phyloP scores from a whole-genome alignment of 176 grass and related monocot species.

The Poa annua region DNA sequence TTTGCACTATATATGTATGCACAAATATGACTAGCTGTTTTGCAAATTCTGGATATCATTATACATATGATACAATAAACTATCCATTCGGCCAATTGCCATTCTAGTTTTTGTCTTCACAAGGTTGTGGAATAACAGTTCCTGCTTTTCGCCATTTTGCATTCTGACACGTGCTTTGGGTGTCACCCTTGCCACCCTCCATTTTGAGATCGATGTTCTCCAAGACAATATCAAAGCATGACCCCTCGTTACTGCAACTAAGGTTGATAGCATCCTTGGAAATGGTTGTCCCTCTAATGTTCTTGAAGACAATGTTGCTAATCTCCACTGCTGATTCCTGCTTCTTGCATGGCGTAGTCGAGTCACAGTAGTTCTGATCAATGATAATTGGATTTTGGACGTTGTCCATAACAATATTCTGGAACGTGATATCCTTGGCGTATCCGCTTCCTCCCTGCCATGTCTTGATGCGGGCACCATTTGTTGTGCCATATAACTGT shows the following conservation, averaged over 20 bases:
- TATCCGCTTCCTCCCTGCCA: conserved; percentile 65
- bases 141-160: conserved; percentile 51
- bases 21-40: background rate
- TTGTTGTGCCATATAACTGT: conserved; percentile 45
- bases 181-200: background rate
- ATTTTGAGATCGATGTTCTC: conserved; percentile 53
- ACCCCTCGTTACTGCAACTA: conserved; percentile 47
- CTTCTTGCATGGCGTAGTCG: conserved; percentile 23
- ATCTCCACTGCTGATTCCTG: conserved; percentile 58
- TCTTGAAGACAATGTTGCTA: conserved; percentile 51
- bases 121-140: conserved; percentile 49
- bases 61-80: background rate
- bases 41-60: background rate
- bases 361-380: conserved; percentile 64
- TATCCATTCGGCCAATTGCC: background rate
- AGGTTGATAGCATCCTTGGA: conserved; percentile 59
- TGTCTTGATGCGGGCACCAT: conserved; percentile 77
- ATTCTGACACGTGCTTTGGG: conserved; percentile 46
- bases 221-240: conserved; percentile 47
- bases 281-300: conserved; percentile 68
- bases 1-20: background rate
- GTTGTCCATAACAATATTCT: conserved; percentile 52
- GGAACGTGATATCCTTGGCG: conserved; percentile 54
- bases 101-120: conserved; percentile 1
- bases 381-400: conserved; percentile 67